Conservation (phyloP, 202 grass and related monocot genomes). For the Elaeis oleifera region DNA sequence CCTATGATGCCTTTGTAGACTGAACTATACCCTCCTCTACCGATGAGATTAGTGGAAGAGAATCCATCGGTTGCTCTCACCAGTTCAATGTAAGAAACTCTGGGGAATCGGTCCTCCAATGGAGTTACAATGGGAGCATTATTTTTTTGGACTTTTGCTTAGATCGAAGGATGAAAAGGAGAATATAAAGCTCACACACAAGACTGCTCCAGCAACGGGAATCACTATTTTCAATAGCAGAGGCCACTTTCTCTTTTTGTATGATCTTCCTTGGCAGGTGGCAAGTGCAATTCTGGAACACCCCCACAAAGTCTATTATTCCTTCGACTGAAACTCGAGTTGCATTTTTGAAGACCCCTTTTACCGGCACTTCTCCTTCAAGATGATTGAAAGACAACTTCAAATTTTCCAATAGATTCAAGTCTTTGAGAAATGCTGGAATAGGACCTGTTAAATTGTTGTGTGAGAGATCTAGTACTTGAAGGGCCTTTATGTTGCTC, state of each 20-base stretch:
- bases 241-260: background rate
- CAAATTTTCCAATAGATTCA: background rate
- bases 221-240: conserved; percentile 5
- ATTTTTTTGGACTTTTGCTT: no score
- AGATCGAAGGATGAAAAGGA: background rate
- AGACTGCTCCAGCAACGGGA: background rate
- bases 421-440: conserved; percentile 23
- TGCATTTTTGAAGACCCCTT: conserved; percentile 36
- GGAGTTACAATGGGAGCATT: no score
- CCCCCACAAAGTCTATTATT: conserved; percentile 19
- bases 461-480: no score
- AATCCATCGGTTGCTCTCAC: no score
- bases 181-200: conserved; percentile 13
- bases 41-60: no score
- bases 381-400: no score
- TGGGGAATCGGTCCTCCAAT: no score
- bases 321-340: conserved; percentile 10
- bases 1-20: no score
- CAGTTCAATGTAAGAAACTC: no score
- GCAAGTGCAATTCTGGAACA: background rate
- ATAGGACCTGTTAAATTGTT: conserved; percentile 34
- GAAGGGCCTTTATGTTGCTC: no score
- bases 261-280: background rate
- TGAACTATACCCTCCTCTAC: no score
- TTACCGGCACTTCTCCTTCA: conserved; percentile 31